A percentile compares a stretch with the other conserved stretches of the same genome.
Conservation (phyloP, 441 rosid species). For the Flueggea neowawraea region DNA sequence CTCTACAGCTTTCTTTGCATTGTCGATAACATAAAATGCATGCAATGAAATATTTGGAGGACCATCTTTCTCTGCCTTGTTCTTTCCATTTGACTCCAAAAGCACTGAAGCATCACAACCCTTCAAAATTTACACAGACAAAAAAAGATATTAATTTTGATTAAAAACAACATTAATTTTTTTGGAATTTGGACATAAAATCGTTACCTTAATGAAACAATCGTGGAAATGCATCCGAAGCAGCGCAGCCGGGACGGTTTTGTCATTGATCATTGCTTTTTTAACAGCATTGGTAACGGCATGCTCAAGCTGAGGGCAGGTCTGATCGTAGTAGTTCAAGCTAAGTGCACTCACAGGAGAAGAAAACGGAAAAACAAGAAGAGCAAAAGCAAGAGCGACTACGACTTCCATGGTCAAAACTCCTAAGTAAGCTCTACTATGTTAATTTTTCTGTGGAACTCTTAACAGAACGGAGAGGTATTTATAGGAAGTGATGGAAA, state of each 20-base stretch:
- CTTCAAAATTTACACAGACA: constrained; percentile 19
- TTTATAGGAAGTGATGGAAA: constrained; percentile 8
- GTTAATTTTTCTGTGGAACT: background rate
- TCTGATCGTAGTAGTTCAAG: constrained; percentile 39
- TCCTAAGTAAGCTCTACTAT: background rate
- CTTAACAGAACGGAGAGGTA: background rate
- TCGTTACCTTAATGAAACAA: constrained; percentile 64
- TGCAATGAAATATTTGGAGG: constrained; percentile 43
- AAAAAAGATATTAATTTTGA: background rate
- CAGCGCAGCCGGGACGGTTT: constrained; percentile 46
- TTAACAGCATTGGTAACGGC: constrained; percentile 38
- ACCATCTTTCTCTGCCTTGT: constrained; percentile 42
- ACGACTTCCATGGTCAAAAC: constrained; percentile 17
- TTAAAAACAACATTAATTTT: background rate
- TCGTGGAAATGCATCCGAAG: constrained; percentile 84
- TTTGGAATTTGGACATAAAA: background rate
- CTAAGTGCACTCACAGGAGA: constrained; percentile 37
- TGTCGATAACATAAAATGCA: constrained; percentile 53
- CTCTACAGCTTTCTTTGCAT: constrained; percentile 58
- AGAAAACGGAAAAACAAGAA: constrained; percentile 22
- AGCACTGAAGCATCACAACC: constrained; percentile 84
- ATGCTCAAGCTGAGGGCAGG: constrained; percentile 58
- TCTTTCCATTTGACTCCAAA: constrained; percentile 44
- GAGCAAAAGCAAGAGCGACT: constrained; percentile 18
- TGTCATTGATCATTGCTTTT: constrained; percentile 30